These are phyloP conservation scores for Fusarium chlamydosporum DNA, from an alignment of 2,329 filamentous ascomycete genomes.

Conservation along the genomic window DNA sequence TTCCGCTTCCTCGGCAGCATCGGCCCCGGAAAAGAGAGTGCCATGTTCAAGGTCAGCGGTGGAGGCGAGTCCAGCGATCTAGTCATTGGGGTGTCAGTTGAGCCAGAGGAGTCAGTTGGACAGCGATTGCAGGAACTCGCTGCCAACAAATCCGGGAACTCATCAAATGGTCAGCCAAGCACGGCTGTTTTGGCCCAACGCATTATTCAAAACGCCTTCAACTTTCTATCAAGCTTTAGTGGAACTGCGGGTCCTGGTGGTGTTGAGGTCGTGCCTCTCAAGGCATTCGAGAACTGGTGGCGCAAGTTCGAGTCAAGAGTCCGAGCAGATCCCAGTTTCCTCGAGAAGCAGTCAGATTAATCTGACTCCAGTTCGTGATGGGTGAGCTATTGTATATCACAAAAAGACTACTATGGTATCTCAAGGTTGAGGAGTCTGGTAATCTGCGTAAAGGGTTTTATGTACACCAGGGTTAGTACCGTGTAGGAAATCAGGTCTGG, in stretches of 20 bases:
- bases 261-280: conserved; percentile 91
- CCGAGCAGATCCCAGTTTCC: conserved; percentile 86
- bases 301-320: conserved; percentile 91
- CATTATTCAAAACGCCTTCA: conserved; percentile 97
- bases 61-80: conserved; percentile 61
- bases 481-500: not conserved
- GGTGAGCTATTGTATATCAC: not conserved
- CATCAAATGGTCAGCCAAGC: conserved; percentile 61
- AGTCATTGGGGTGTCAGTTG: conserved; percentile 85
- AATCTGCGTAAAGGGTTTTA: not conserved
- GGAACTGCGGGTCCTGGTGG: conserved; percentile 71
- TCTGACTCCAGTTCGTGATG: not conserved
- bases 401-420: not conserved
- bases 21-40: conserved; percentile 89
- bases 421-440: not conserved
- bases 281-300: conserved; percentile 98
- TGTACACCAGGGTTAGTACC: not conserved
- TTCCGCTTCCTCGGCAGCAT: conserved; percentile 92
- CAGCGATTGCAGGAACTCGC: conserved; percentile 74
- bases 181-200: conserved; percentile 88
- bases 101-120: conserved; percentile 79
- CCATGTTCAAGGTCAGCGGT: conserved; percentile 84
- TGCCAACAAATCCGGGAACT: conserved; percentile 48
- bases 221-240: conserved; percentile 92
- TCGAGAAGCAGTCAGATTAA: conserved; percentile 72